These are phyloP conservation scores for Grammothele lineata DNA, from an alignment of 768 basidiomycete species.

Conservation along the genomic window DNA sequence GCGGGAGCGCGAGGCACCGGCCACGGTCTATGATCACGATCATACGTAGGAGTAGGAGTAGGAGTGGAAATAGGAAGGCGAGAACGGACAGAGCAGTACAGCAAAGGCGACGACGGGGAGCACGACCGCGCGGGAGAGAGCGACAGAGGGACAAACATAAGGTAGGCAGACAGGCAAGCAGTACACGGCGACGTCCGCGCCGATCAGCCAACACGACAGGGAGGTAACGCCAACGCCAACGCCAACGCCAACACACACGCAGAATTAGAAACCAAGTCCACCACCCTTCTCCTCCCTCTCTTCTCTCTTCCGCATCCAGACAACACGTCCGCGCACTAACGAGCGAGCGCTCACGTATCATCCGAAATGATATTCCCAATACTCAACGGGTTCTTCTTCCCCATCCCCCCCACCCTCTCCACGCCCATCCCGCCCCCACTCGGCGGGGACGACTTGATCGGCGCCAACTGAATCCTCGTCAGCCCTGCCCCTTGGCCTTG, in stretches of 20 bases:
- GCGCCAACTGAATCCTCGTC: slow-evolving; percentile 51
- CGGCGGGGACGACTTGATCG: slow-evolving; percentile 30
- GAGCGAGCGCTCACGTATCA: slow-evolving; percentile 9
- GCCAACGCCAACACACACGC: neutral
- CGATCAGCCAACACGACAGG: too few relatives aligned
- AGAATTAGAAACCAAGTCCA: too few relatives aligned
- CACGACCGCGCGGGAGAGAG: too few relatives aligned
- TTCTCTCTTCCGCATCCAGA: neutral
- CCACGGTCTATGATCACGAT: too few relatives aligned
- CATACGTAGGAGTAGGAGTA: too few relatives aligned
- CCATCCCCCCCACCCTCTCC: slow-evolving; percentile 6
- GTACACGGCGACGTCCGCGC: neutral
- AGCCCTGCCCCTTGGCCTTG: slow-evolving; percentile 5
- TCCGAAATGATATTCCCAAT: slow-evolving; percentile 28
- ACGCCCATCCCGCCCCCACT: slow-evolving; percentile 5
- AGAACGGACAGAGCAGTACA: too few relatives aligned
- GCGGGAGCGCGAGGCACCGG: too few relatives aligned
- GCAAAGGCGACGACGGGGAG: too few relatives aligned
- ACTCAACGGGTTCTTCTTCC: slow-evolving; percentile 30
- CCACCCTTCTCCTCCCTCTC: neutral
- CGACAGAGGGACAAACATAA: too few relatives aligned
- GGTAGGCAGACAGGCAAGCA: too few relatives aligned
- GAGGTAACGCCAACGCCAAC: neutral
- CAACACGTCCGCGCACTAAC: neutral
- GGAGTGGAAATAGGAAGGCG: too few relatives aligned